phyloP scores from a whole-genome alignment of 345 rosid species.

The Toxicodendron radicans region DNA sequence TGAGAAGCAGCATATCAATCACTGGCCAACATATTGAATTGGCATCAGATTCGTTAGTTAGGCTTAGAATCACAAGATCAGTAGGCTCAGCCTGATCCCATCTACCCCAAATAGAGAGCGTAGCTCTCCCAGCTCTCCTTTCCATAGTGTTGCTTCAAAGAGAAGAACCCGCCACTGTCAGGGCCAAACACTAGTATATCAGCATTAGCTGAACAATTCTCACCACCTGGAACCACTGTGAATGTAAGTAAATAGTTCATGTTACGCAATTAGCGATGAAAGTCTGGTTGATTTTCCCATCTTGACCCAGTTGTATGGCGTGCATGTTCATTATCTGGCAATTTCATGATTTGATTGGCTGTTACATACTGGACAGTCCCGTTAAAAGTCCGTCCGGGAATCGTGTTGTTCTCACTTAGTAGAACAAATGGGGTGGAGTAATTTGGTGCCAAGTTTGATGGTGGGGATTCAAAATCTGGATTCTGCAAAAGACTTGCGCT shows the following conservation, averaged over 20 bases:
- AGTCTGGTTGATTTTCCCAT: constrained; percentile 58
- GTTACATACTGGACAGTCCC: constrained; percentile 47
- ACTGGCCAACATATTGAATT: constrained; percentile 62
- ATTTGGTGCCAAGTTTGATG: constrained; percentile 30
- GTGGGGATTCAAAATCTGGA: constrained; percentile 58
- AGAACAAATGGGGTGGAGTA: constrained; percentile 26
- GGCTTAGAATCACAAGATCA: constrained; percentile 44
- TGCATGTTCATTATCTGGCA: constrained; percentile 54
- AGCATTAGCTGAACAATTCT: constrained; percentile 41
- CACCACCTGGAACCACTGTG: constrained; percentile 33
- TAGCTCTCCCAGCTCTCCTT: constrained; percentile 48
- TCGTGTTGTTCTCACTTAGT: constrained; percentile 41
- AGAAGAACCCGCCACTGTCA: constrained; percentile 37
- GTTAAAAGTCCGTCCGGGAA: constrained; percentile 59
- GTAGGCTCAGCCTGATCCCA: constrained; percentile 43
- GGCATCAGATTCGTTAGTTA: constrained; percentile 33
- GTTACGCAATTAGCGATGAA: constrained; percentile 35
- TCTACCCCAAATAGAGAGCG: constrained; percentile 50
- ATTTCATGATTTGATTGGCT: constrained; percentile 20
- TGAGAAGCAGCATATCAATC: constrained; percentile 45
- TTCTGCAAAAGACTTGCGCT: constrained; percentile 47
- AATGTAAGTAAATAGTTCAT: constrained; percentile 49
- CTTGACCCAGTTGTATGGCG: constrained; percentile 52
- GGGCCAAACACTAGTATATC: constrained; percentile 44
- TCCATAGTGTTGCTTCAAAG: constrained; percentile 35